A percentile compares a stretch with the other conserved stretches of the same genome.
Conservation (phyloP, 306 rosid genomes). For the Lathyrus aphaca region DNA sequence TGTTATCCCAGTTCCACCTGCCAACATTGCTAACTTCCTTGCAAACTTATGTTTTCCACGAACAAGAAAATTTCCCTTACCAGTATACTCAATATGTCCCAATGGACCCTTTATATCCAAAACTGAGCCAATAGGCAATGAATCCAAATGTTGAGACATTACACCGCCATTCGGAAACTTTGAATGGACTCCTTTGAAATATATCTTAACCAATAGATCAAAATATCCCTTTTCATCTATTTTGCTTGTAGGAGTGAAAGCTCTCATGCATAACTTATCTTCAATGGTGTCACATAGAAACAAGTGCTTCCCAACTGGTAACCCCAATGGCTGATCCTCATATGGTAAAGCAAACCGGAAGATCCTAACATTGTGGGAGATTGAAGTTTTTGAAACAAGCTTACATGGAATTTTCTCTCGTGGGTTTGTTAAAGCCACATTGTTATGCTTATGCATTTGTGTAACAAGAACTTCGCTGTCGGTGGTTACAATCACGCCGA, state of each 20-base stretch:
- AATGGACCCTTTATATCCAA: constrained; percentile 84
- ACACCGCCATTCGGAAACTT: constrained; percentile 75
- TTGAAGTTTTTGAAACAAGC: constrained; percentile 52
- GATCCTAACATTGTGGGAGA: constrained; percentile 70
- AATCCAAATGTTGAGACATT: constrained; percentile 74
- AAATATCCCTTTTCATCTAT: constrained; percentile 67
- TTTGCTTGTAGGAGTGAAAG: constrained; percentile 74
- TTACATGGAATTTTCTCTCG: constrained; percentile 67
- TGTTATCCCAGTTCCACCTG: constrained; percentile 60
- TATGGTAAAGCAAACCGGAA: constrained; percentile 68
- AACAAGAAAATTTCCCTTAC: constrained; percentile 63
- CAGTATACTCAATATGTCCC: constrained; percentile 79
- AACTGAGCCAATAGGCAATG: constrained; percentile 46
- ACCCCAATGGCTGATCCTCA: constrained; percentile 63
- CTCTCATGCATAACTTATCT: constrained; percentile 81
- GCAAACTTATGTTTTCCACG: constrained; percentile 60
- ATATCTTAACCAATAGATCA: constrained; percentile 73
- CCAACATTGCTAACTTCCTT: constrained; percentile 68
- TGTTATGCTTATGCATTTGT: background rate
- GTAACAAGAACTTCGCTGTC: constrained; percentile 42
- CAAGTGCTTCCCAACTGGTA: constrained; percentile 82
- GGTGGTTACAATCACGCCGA: constrained; percentile 62
- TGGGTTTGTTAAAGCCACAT: constrained; percentile 59
- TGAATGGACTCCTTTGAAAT: constrained; percentile 70
- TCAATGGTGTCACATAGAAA: constrained; percentile 63